Base-by-base conservation (phyloP, 2,329 filamentous ascomycete genomes). In the Amylocarpus encephaloides region DNA sequence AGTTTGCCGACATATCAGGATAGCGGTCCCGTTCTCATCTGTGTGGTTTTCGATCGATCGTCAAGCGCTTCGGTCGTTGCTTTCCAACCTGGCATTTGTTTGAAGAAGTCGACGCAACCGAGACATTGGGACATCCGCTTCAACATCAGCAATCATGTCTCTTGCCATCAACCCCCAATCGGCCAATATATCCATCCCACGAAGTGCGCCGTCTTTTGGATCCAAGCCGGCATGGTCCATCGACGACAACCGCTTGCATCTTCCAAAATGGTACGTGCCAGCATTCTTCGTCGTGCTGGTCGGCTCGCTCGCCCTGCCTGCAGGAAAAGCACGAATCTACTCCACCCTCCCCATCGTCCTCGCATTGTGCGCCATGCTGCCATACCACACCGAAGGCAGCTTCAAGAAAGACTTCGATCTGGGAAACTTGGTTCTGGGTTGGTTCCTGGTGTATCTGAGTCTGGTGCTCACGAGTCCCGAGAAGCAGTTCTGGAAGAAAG, bases 351-450 rank as follows among this genome's bases (percentile, higher is more conserved):
- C 39, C 10, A 42, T 42, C 22, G 39, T 42, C 12, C 39, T 42
- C 39, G 39, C 16, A 3, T 19, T 42, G 16, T 18, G 16, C 10
- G 39, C 39, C 7, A 42, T 42, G 39, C 6, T 42, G 19, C 39
- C 39, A 7, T 42, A 42, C 22, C 39, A 42, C 13, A 42, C 39
- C 39, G 39, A 42, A 26, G 39, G 39, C 16, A 19, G 15, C 16
- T 42, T 42, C 39, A 42, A 42, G 16, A 42, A 42, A 13, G 39
- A 42, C 15, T 42, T 42, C 22, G 39, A 42, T 26, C 39, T 42
- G 39, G 39, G 39, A 42, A 42, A 42, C n/a, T n/a, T 42, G 39
- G 39, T 42, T 6, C 39, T 42, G 5, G 39, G 39, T n/a, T 42
- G 39, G 39, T 42, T 42, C 19, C 13, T 42, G 12, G 39, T 42